Conservation (phyloP, 2,329 filamentous ascomycete genomes). For the Sporothrix humicola region DNA sequence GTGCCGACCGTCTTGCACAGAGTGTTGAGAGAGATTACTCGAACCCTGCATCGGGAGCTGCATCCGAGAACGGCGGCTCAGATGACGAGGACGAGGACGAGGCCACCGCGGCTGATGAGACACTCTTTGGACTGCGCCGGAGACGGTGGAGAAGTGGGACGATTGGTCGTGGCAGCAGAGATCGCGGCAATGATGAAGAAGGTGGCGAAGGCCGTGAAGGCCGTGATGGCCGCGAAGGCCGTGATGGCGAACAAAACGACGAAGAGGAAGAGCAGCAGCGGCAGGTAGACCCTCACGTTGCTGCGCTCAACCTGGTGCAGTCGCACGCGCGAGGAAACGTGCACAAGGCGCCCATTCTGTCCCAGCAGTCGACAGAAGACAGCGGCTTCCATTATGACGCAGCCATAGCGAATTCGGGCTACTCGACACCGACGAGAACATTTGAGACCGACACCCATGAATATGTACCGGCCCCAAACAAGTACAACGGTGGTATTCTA, state of each 20-base stretch:
- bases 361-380: not conserved
- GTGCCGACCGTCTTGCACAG: constrained; percentile 46
- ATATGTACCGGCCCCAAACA: constrained; percentile 69
- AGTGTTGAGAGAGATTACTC: constrained; percentile 44
- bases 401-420: constrained; percentile 40
- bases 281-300: constrained; percentile 30
- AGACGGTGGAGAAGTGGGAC: constrained; percentile 16
- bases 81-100: constrained; percentile 31
- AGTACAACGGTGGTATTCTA: constrained; percentile 75
- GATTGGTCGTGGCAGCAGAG: not conserved
- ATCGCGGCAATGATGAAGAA: constrained; percentile 1
- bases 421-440: constrained; percentile 53
- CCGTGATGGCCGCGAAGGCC: not conserved
- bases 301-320: constrained; percentile 38
- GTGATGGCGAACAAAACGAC: constrained; percentile 23
- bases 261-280: constrained; percentile 17
- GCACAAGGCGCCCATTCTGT: not conserved
- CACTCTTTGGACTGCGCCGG: constrained; percentile 20
- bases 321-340: constrained; percentile 31
- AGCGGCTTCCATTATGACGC: constrained; percentile 37
- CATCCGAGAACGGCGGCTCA: constrained; percentile 40
- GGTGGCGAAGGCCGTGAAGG: not conserved
- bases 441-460: constrained; percentile 62
- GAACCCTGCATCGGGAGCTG: constrained; percentile 41
- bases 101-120: not conserved